Evolutionary conservation across 768 basidiomycete genomes (phyloP).

Genomic region (Tricholoma furcatifolium): DNA sequence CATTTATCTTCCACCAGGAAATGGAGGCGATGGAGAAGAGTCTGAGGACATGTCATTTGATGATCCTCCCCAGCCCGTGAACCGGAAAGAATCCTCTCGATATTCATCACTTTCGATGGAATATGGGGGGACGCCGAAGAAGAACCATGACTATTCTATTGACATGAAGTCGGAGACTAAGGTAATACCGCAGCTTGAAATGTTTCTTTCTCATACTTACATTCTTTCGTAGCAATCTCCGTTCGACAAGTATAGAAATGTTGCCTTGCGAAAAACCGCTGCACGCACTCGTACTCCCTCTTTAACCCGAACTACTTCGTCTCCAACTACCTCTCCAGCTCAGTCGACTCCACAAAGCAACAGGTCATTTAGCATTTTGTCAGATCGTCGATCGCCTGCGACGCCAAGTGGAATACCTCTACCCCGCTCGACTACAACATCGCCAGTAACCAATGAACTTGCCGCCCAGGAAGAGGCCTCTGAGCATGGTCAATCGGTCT

Average conservation of each 20-base stretch:
- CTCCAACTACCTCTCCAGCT: conserved; percentile 55
- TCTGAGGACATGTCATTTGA: conserved; percentile 47
- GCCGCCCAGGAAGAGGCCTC: conserved; percentile 18
- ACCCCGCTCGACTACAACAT: conserved; percentile 49
- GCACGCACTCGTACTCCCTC: conserved; percentile 63
- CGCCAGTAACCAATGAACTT: conserved; percentile 39
- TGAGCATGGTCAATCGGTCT: conserved; percentile 26
- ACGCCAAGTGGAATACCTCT: conserved; percentile 48
- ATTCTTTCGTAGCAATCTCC: conserved; percentile 52
- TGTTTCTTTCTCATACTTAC: not conserved
- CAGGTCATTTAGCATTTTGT: conserved; percentile 40
- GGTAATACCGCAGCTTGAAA: conserved; percentile 31
- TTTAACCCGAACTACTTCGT: conserved; percentile 59
- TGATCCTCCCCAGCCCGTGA: conserved; percentile 59
- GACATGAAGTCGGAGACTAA: conserved; percentile 62
- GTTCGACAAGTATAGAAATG: conserved; percentile 61
- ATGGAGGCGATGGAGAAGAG: conserved; percentile 32
- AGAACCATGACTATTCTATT: conserved; percentile 55
- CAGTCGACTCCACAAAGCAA: conserved; percentile 66
- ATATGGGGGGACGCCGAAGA: conserved; percentile 46
- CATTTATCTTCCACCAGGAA: conserved; percentile 48
- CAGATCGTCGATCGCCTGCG: conserved; percentile 43
- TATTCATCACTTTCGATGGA: conserved; percentile 32
- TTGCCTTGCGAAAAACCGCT: conserved; percentile 52
- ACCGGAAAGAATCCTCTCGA: conserved; percentile 52